Evolutionary conservation across 176 grass and related monocot species (phyloP).

Genomic region (Carex cristatella): DNA sequence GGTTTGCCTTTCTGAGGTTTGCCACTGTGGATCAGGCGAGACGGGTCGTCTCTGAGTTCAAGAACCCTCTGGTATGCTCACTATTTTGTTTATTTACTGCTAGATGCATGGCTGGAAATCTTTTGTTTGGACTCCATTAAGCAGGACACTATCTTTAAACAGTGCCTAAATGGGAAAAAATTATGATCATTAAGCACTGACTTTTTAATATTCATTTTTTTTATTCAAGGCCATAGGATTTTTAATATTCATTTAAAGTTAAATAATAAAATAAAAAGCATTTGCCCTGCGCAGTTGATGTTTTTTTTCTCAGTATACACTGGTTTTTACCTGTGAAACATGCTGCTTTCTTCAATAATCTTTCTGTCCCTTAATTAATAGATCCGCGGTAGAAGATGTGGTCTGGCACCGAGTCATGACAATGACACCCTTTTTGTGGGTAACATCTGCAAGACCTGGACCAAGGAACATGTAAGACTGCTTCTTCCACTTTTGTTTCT

Average conservation of each 20-base stretch:
- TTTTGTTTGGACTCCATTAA: not conserved
- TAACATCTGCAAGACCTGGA: slow-evolving; percentile 83
- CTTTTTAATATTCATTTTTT: not conserved
- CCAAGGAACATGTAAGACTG: slow-evolving; percentile 59
- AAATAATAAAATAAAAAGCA: not conserved
- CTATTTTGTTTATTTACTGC: slow-evolving; percentile 20
- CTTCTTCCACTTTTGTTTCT: not conserved
- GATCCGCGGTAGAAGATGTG: slow-evolving; percentile 60
- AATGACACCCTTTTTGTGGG: slow-evolving; percentile 73
- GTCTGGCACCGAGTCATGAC: slow-evolving; percentile 50
- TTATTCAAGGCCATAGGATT: too few species aligned
- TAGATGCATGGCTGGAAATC: not conserved
- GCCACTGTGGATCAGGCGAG: slow-evolving; percentile 48
- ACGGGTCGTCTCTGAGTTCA: slow-evolving; percentile 49
- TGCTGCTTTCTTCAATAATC: not conserved
- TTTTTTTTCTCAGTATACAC: not conserved
- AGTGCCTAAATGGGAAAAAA: not conserved
- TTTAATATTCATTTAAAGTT: not conserved
- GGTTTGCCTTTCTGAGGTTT: slow-evolving; percentile 71
- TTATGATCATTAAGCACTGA: not conserved
- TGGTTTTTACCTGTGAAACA: not conserved
- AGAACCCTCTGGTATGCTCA: slow-evolving; percentile 48
- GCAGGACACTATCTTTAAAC: not conserved
- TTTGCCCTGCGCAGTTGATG: not conserved
- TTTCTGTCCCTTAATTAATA: slow-evolving; percentile 21